A percentile compares a stretch with the other conserved stretches of the same genome.
Evolutionary conservation across 2,329 filamentous ascomycete species (phyloP).

Genomic region (Bipolaris bicolor): DNA sequence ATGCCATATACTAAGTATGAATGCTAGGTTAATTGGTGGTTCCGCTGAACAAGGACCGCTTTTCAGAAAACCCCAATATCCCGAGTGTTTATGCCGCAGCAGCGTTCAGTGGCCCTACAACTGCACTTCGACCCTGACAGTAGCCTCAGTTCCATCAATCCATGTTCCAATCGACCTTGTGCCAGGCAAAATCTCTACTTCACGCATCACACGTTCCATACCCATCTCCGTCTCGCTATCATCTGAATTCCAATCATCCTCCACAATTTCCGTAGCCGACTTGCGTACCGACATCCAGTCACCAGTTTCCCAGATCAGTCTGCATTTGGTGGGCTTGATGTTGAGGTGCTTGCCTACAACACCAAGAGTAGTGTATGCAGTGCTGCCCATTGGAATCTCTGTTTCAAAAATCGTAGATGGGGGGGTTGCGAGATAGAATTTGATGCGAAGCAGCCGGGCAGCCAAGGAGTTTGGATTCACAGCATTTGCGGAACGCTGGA

Average conservation of each 20-base stretch:
- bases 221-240: slow-evolving; percentile 62
- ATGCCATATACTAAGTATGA: slow-evolving; percentile 24
- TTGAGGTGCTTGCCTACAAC: slow-evolving; percentile 75
- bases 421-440: slow-evolving; percentile 55
- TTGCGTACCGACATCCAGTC: slow-evolving; percentile 80
- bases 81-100: neutral
- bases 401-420: slow-evolving; percentile 26
- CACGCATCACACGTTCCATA: slow-evolving; percentile 74
- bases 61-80: neutral
- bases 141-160: slow-evolving; percentile 75
- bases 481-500: slow-evolving; percentile 56
- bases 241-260: slow-evolving; percentile 53
- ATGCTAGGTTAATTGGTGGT: slow-evolving; percentile 77
- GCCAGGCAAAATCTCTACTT: slow-evolving; percentile 79
- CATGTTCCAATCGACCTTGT: slow-evolving; percentile 83
- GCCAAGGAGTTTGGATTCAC: slow-evolving; percentile 82
- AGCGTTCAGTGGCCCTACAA: neutral
- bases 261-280: slow-evolving; percentile 64
- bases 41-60: slow-evolving; percentile 58
- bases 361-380: slow-evolving; percentile 82
- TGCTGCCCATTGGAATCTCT: slow-evolving; percentile 75
- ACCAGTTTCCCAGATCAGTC: slow-evolving; percentile 84
- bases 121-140: slow-evolving; percentile 69
- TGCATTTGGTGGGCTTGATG: slow-evolving; percentile 67
- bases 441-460: slow-evolving; percentile 70